Evolutionary conservation across 352 stramenopile species (phyloP), one percentile per base, ranked within the genome.

Genomic region (Lagenidium giganteum): DNA sequence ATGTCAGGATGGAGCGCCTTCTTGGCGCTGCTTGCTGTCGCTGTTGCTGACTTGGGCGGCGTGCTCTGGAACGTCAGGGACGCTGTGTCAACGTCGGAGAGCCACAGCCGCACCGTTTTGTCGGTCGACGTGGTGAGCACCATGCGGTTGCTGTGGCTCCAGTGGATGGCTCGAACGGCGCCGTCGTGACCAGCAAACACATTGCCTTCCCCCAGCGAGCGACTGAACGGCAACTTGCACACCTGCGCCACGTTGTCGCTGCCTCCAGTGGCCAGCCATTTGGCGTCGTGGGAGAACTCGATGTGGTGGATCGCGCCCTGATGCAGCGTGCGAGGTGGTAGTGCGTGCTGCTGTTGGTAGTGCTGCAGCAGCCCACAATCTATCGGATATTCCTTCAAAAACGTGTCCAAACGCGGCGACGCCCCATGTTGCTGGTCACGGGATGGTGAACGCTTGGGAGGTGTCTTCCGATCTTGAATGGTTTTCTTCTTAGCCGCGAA

Each of bases 201-300:
- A 33, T 71, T 84, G 8, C 71, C 65, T 23, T 87, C 76, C 34
- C 76, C 76, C n/a, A 60, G 38, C 44, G 82, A 87, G 23, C 70
- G 68, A 30, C 69, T 82, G 48, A 87, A 82, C 17, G 79, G 76
- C n/a, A 89, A 50, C 38, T 70, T 80, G 31, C 67, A 87, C 13
- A 80, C 47, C 32, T 88, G 66, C 1, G 67, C 77, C 25, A 92
- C 57, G 13, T 63, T 57, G 46, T 92, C 79, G 32, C 52, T 82
- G 17, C 76, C 75, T 25, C 59, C 72, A 8, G 77, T 86, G 6
- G 77, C 80, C 17, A 92, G 60, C 58, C 61, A 80, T 41, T 87
- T 87, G 35, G 77, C 70, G 39, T 89, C 75, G n/a, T 48, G 54
- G n/a, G 80, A 83, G 46, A 70, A 92, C 42, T 88, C 80, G n/a